phyloP scores from a whole-genome alignment of 495 filamentous ascomycete genomes.

The Hypoxylon lenormandii region DNA sequence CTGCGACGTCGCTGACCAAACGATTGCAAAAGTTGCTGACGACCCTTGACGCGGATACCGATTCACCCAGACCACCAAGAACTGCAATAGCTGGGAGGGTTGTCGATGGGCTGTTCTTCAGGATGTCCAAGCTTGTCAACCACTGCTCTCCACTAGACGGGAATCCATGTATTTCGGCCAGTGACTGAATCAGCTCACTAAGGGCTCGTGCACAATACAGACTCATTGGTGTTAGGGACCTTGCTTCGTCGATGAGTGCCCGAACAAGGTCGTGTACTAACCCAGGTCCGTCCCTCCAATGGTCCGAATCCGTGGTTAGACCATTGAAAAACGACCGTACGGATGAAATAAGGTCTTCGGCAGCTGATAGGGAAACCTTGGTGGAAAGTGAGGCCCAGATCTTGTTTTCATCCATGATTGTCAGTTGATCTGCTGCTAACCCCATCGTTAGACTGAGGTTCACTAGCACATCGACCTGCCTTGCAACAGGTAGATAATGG shows the following conservation, averaged over 20 bases:
- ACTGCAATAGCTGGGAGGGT: slow-evolving; percentile 64
- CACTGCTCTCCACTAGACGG: slow-evolving; percentile 57
- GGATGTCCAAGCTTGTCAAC: slow-evolving; percentile 53
- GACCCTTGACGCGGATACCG: slow-evolving; percentile 57
- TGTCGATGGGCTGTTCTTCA: slow-evolving; percentile 58
- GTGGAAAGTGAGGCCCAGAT: slow-evolving; percentile 53
- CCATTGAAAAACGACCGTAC: slow-evolving; percentile 66
- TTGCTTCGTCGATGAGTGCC: slow-evolving; percentile 52
- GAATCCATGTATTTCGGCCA: slow-evolving; percentile 56
- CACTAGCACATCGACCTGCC: slow-evolving; percentile 56
- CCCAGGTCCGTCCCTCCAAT: slow-evolving; percentile 51
- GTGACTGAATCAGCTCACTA: slow-evolving; percentile 54
- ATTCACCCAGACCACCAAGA: slow-evolving; percentile 65
- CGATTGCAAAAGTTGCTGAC: slow-evolving; percentile 65
- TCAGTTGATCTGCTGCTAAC: slow-evolving; percentile 61
- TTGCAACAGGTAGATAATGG: slow-evolving; percentile 45
- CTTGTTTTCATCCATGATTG: slow-evolving; percentile 46
- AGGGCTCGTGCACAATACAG: slow-evolving; percentile 66
- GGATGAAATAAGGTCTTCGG: slow-evolving; percentile 70
- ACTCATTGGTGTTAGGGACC: slow-evolving; percentile 47
- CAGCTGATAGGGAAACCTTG: slow-evolving; percentile 68
- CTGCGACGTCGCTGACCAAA: slow-evolving; percentile 66
- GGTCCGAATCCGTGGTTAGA: slow-evolving; percentile 54
- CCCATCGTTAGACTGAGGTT: slow-evolving; percentile 56
- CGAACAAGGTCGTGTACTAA: slow-evolving; percentile 55